Base-by-base conservation (phyloP, 2,329 filamentous ascomycete species). In the Aspergillus fumigatiaffinis region DNA sequence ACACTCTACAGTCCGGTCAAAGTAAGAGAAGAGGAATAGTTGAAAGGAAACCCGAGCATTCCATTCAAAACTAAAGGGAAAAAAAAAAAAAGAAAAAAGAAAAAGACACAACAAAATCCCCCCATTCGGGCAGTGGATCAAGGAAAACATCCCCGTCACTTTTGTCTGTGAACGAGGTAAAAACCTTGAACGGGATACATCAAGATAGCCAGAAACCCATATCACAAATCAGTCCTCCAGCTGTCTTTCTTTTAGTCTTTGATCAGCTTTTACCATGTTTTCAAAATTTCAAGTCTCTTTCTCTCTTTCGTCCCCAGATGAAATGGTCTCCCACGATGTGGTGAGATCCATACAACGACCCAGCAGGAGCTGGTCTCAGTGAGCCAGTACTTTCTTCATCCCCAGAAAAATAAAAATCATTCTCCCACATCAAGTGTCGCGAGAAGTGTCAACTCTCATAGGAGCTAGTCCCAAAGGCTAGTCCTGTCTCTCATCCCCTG, bases 61-160 rank as follows among this genome's bases (percentile, higher is more conserved):
- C 12, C 50, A 38, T 21, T 41, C 29, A 51, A 51, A 38, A 50
- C 6, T 7, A 4, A 35, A 4, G n/a, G 3, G 32, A 25, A 38
- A 41, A 25, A 8, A 51, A 38, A 51, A 41, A 41, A 23, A 25
- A 3, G 14, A 7, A 10, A 2, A 1, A 41, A 23, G 26, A 44
- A 21, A 23, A 23, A 46, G 4, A 47, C 42, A 50, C n/a, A 51
- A 49, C 29, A 23, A 48, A 21, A 52, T 61, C 63, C 64, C 52
- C 60, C 55, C 65, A 66, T 67, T 67, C 51, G 61, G 55, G 64
- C 59, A 53, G 42, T 54, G 47, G 47, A 51, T 53, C 61, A 67
- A 60, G 65, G 63, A 46, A 67, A 66, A 65, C 59, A 32, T 62
- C 60, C 56, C 54, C 50, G 38, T 50, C 50, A 51, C 38, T 53